A percentile compares a stretch with the other conserved stretches of the same genome.
Conservation (phyloP, 2,329 filamentous ascomycete genomes). For the Cladosporium sphaerospermum region DNA sequence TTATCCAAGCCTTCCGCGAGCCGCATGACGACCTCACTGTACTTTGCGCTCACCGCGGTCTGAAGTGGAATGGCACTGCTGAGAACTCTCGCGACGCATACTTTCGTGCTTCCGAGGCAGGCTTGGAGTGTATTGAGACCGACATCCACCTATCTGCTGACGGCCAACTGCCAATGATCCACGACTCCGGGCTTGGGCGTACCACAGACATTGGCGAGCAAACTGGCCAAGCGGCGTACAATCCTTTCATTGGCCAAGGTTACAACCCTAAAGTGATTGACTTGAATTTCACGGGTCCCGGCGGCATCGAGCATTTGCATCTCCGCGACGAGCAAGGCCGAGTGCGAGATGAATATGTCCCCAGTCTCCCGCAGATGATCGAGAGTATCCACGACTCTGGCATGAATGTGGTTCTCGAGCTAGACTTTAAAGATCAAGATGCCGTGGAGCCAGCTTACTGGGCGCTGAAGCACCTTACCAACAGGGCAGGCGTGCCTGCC, state of each 20-base stretch:
- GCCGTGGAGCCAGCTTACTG: conserved; percentile 18
- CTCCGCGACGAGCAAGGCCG: conserved; percentile 16
- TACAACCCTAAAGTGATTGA: conserved; percentile 14
- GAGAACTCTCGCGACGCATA: conserved; percentile 19
- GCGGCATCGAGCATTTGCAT: conserved; percentile 12
- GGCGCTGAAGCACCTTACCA: conserved; percentile 14
- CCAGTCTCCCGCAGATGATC: conserved; percentile 15
- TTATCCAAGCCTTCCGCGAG: conserved; percentile 16
- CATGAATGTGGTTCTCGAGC: conserved; percentile 16
- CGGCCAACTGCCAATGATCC: conserved; percentile 15
- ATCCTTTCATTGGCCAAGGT: conserved; percentile 16
- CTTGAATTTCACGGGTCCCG: conserved; percentile 12
- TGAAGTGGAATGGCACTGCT: conserved; percentile 19
- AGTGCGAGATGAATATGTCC: conserved; percentile 15
- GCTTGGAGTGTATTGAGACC: conserved; percentile 17
- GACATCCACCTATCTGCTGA: conserved; percentile 16
- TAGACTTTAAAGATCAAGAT: conserved; percentile 17
- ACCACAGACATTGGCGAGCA: conserved; percentile 17
- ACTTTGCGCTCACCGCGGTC: conserved; percentile 17
- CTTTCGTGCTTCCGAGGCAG: conserved; percentile 14
- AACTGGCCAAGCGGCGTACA: conserved; percentile 13
- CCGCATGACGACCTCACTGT: conserved; percentile 15
- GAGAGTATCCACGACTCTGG: conserved; percentile 15
- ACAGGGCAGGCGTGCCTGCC: conserved; percentile 7
- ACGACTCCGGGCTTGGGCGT: conserved; percentile 15